These are phyloP conservation scores for Cercospora sojina DNA, from an alignment of 2,329 filamentous ascomycete genomes.

Conservation along the genomic window DNA sequence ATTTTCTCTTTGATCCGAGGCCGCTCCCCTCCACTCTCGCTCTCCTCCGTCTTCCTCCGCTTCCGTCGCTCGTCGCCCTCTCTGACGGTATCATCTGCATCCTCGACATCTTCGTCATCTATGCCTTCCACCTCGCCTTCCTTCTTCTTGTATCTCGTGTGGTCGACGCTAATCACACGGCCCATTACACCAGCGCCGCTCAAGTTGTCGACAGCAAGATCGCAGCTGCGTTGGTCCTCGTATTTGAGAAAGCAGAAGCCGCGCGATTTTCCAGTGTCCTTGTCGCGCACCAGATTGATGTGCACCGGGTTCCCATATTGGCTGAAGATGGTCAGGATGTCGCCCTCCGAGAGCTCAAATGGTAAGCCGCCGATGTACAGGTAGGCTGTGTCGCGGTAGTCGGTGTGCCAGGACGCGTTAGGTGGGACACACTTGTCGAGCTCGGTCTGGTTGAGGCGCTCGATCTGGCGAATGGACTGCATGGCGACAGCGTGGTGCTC, in stretches of 20 bases:
- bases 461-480: slow-evolving; percentile 92
- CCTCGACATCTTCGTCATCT: slow-evolving; percentile 53
- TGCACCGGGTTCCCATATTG: slow-evolving; percentile 95
- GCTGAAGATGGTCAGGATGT: slow-evolving; percentile 93
- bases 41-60: slow-evolving; percentile 36
- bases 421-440: slow-evolving; percentile 84
- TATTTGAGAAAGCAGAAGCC: slow-evolving; percentile 98
- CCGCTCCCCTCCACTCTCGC: slow-evolving; percentile 46
- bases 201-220: slow-evolving; percentile 93
- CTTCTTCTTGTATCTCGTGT: slow-evolving; percentile 84
- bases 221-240: slow-evolving; percentile 93
- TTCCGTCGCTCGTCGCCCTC: slow-evolving; percentile 46
- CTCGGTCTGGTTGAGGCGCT: slow-evolving; percentile 90
- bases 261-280: slow-evolving; percentile 90
- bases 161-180: slow-evolving; percentile 80
- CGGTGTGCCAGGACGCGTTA: slow-evolving; percentile 91
- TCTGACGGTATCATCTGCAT: slow-evolving; percentile 47
- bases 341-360: slow-evolving; percentile 90
- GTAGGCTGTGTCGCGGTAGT: slow-evolving; percentile 96
- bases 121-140: slow-evolving; percentile 60
- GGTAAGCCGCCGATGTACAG: slow-evolving; percentile 94
- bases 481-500: slow-evolving; percentile 51
- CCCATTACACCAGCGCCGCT: slow-evolving; percentile 82
- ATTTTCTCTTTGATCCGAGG: slow-evolving; percentile 76
- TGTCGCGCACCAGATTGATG: slow-evolving; percentile 88